Base-by-base conservation (phyloP, 2,329 filamentous ascomycete species). In the Fonsecaea pedrosoi region DNA sequence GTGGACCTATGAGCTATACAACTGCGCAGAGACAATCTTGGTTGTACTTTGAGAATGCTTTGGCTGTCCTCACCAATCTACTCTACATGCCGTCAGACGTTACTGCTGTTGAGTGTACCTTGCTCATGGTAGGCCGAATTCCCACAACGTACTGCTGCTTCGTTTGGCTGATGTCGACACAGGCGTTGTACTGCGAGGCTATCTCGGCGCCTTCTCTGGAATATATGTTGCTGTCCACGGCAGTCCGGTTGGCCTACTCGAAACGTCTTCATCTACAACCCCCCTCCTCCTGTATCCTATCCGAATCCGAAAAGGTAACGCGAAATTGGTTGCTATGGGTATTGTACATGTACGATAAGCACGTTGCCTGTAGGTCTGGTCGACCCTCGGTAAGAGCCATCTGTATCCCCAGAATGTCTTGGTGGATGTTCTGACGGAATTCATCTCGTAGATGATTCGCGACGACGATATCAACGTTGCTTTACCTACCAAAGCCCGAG, bases 261-360 rank as follows among this genome's bases (percentile, higher is more conserved):
- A 59, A 60, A 54, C 48, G 62, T 9, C 42, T 64, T 8, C 62
- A 64, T 42, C 62, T 53, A 13, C 54, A 40, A 38, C 42, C 62
- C 37, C 34, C 54, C 3, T 15, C 12, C 8, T 6, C 9, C 12
- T 53, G 40, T 35, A 54, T 32, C 4, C 18, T 59, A n/a, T n/a
- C 21, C 25, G 30, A 21, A 6, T 18, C 54, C 21, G 54, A 64
- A 3, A 15, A 53, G 15, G 9, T 15, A 2, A 18, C 38, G 35
- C 40, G 35, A 15, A 60, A 21, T 30, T 61, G 56, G 57, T 8
- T 61, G 15, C 60, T 65, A 10, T 65, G 63, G 63, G 63, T 53
- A 4, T 35, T 61, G 6, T 65, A 65, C 21, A 42, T 25, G 34
- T 60, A 15, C 5, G 63, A 65, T 2, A 65, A 65, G 34, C 42